Evolutionary conservation across 1,139 yeast genomes (phyloP), one percentile per base, ranked within the genome.

Genomic region (Lodderomyces orthopsilosis): DNA sequence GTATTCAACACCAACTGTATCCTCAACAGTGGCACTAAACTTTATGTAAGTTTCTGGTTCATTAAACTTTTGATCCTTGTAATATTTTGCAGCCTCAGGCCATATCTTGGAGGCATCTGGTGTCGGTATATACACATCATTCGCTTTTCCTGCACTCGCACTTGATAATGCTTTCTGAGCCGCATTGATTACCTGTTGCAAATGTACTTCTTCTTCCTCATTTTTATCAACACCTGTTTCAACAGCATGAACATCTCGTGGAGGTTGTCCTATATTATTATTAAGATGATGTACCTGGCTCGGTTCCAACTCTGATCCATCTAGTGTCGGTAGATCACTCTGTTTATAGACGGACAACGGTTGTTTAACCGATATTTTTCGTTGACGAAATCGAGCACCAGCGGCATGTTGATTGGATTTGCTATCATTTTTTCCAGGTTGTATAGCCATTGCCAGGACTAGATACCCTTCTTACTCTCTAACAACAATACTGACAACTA

Each of bases 171-270:
- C 85, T 27, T 83, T 77, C 47, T 79, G 82, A 2, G 89, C 82
- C 2, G 93, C 90, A 61, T 81, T 80, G 49, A 86, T 85, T 37
- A 93, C 97, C 50, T 87, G 91, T 62, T 91, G 96, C 51, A 93
- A 75, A 77, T 93, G 98, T 42, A 88, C 95, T 65, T 93, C 98
- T 59, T 89, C 95, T 65, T 93, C 98, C 64, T 93, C 99, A 54
- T 89, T 90, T 62, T 94, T 93, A 61, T 93, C 99, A 41, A 93
- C 98, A 64, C 99, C 99, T 6, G 98, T 93, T 57, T 93, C 99
- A 40, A 93, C 81, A 47, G 89, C 89, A 57, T 89, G 91, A 23
- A 88, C 66, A 51, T 91, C 97, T 42, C 98, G 79, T 58, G 87
- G 96, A 55, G 77, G 80, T 43, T 81, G 83, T 51, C 57, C 57